Conservation (phyloP, 2,329 filamentous ascomycete genomes). For the Fonsecaea erecta region DNA sequence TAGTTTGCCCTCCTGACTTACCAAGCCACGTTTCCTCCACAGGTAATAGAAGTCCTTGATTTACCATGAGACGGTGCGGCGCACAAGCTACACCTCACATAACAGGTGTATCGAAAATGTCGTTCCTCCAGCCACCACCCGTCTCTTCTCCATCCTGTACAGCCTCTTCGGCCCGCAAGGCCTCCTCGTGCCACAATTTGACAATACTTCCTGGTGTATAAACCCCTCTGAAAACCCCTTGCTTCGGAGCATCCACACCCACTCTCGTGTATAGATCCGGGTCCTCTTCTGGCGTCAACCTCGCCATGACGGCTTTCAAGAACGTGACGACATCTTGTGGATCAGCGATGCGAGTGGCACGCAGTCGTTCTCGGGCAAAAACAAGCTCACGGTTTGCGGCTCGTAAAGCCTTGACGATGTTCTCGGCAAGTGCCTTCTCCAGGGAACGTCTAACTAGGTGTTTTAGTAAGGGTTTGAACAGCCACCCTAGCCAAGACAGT, state of each 20-base stretch:
- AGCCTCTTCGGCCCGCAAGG: constrained; percentile 68
- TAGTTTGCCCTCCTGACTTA: too few species aligned
- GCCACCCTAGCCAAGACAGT: constrained; percentile 77
- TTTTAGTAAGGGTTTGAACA: constrained; percentile 81
- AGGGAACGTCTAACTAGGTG: constrained; percentile 79
- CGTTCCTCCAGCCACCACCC: constrained; percentile 77
- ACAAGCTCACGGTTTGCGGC: constrained; percentile 82
- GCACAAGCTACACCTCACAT: not conserved
- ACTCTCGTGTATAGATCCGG: constrained; percentile 76
- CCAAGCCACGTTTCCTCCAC: not conserved
- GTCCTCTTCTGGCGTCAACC: constrained; percentile 72
- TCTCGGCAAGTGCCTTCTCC: constrained; percentile 75
- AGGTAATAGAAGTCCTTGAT: not conserved
- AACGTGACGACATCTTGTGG: constrained; percentile 82
- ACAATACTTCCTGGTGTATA: constrained; percentile 90
- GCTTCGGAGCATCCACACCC: constrained; percentile 66
- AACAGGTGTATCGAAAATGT: constrained; percentile 66
- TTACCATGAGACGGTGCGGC: not conserved
- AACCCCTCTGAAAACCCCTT: constrained; percentile 75
- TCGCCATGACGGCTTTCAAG: constrained; percentile 76
- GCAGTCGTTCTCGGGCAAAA: constrained; percentile 82
- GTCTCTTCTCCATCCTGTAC: constrained; percentile 71
- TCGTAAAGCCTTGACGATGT: constrained; percentile 71
- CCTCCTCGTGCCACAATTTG: constrained; percentile 87
- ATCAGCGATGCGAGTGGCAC: constrained; percentile 81